Evolutionary conservation across 2,329 filamentous ascomycete species (phyloP).

Genomic region (Fusarium nisikadoi): DNA sequence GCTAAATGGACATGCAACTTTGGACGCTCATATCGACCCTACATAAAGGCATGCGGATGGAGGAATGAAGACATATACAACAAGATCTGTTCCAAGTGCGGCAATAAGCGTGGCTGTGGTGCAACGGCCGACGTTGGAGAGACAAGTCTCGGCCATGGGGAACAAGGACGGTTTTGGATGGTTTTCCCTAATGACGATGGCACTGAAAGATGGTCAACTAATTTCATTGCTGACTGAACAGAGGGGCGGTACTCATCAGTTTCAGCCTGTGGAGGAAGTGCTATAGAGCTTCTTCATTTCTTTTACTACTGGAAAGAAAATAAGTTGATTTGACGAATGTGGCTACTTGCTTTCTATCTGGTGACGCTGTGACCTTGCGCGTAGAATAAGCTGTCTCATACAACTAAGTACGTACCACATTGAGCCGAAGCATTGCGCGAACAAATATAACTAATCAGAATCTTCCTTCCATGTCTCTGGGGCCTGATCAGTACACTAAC

Average conservation of each 20-base stretch:
- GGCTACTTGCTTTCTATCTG: background rate
- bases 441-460: too few species aligned
- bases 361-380: background rate
- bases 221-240: background rate
- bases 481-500: background rate
- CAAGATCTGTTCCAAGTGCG: background rate
- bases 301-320: background rate
- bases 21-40: accelerated
- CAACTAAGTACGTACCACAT: accelerated
- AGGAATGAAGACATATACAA: background rate
- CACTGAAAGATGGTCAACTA: background rate
- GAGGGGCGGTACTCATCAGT: too few species aligned
- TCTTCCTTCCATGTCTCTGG: background rate
- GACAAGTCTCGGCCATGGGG: accelerated
- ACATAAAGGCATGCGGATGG: background rate
- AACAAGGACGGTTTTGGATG: background rate
- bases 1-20: background rate
- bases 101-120: accelerated
- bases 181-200: background rate
- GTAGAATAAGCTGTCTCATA: accelerated
- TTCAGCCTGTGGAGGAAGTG: background rate
- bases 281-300: background rate
- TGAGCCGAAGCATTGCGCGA: accelerated
- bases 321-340: background rate
- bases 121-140: background rate